Evolutionary conservation across 2,329 filamentous ascomycete genomes (phyloP), one percentile per base, ranked within the genome.

Genomic region (Myriosclerotinia duriaeana): DNA sequence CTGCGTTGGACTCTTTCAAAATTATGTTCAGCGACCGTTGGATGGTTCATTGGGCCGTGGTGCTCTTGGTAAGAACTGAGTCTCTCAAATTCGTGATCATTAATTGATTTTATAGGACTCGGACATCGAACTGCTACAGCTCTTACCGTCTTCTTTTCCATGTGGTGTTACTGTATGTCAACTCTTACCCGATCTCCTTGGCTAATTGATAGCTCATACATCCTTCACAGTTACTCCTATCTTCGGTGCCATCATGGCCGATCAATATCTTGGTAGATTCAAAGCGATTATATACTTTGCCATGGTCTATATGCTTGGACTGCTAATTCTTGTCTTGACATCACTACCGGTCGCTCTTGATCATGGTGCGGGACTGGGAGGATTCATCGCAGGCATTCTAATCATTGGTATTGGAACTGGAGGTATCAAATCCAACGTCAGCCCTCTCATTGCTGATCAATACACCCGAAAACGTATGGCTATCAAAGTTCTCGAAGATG

Each of bases 341-440:
- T 79, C 84, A 0, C 77, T 82, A 1, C 85, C 85, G 34, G 80
- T 81, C 65, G 75, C 80, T 0, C 74, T 80, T 34, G 72, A 74
- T 6, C 73, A 77, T 65, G 77, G 78, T n/a, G 79, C 77, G 40
- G 77, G 82, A 12, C 78, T 85, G 52, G 81, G 79, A 8, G 81
- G 82, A 1, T 82, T 85, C 71, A 80, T 86, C 58, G 76, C 82
- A 1, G 81, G 83, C 67, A 82, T 83, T 48, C 76, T 82, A 11
- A 75, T 79, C 54, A 78, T 82, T 34, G 80, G 80, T 14, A 74
- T 81, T 63, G 80, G 79, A 66, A 80, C 79, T 17, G 81, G 80
- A 65, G 79, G 79, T 7, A 81, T 91, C 81, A 91, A 65, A 91
- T 83, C 86, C 22, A 91, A 90, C 69, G 87, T 90, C 50, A 83